These are phyloP conservation scores for Emergomyces africanus DNA, from an alignment of 2,329 filamentous ascomycete species.

Conservation along the genomic window DNA sequence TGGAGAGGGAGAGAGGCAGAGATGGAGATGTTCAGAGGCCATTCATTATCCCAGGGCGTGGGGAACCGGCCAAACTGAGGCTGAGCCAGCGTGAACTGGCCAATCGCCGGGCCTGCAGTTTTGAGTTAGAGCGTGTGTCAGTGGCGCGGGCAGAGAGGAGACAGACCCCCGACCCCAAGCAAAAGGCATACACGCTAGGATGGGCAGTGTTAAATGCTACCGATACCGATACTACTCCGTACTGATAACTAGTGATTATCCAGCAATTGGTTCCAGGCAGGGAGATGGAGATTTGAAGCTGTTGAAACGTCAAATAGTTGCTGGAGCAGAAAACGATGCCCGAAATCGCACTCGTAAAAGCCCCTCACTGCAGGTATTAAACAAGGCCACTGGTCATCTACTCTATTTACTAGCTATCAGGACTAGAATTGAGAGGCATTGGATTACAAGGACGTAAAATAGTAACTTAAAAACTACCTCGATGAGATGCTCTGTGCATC, in stretches of 20 bases:
- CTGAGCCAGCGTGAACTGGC: neutral
- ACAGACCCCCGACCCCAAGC: neutral
- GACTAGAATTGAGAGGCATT: neutral
- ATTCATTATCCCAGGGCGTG: neutral
- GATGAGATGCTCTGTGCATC: too few species aligned
- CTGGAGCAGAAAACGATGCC: neutral
- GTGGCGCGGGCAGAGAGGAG: neutral
- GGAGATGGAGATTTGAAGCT: neutral
- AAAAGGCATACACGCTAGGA: neutral
- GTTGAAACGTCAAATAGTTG: neutral
- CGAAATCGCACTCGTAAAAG: too few species aligned
- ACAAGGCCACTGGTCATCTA: neutral
- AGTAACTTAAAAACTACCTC: neutral
- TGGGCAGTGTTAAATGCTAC: neutral
- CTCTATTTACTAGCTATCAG: too few species aligned
- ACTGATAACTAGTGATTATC: neutral
- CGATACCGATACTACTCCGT: too few species aligned
- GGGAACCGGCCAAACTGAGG: conserved; percentile 1
- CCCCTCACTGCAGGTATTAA: neutral
- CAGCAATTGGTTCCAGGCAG: neutral
- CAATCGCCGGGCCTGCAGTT: neutral
- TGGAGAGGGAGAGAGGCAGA: too few species aligned
- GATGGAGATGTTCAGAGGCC: neutral
- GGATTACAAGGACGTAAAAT: neutral
- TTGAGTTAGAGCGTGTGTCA: neutral